phyloP scores from a whole-genome alignment of 129 eudicot genomes.

The Helichrysum umbraculigerum region DNA sequence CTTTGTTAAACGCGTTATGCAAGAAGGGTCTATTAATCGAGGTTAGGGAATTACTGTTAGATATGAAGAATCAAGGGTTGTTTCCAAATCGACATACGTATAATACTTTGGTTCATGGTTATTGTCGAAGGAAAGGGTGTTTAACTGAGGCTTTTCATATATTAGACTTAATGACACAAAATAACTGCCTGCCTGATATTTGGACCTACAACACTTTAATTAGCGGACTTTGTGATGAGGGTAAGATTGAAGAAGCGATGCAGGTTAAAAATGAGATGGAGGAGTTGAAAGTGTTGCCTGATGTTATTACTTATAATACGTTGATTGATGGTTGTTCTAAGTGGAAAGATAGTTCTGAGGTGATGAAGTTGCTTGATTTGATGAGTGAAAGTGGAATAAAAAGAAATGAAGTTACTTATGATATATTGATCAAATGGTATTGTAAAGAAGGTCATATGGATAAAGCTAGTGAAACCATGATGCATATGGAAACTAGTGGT shows the following conservation, averaged over 20 bases:
- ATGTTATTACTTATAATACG: constrained; percentile 79
- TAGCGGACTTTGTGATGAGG: constrained; percentile 57
- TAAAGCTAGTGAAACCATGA: constrained; percentile 50
- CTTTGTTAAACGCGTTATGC: constrained; percentile 55
- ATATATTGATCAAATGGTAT: constrained; percentile 71
- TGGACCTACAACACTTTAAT: constrained; percentile 82
- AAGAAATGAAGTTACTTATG: constrained; percentile 58
- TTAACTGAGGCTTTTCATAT: constrained; percentile 61
- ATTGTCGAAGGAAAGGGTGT: constrained; percentile 64
- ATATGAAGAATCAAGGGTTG: constrained; percentile 66
- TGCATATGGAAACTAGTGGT: constrained; percentile 59
- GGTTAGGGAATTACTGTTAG: constrained; percentile 54
- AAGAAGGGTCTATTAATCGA: constrained; percentile 65
- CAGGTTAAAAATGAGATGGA: constrained; percentile 56
- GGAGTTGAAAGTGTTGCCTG: constrained; percentile 55
- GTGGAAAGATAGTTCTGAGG: constrained; percentile 41
- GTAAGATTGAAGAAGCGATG: constrained; percentile 69
- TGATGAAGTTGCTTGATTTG: constrained; percentile 58
- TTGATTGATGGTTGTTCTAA: constrained; percentile 66
- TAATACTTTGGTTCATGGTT: constrained; percentile 69
- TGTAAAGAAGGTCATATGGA: constrained; percentile 72
- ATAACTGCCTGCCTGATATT: constrained; percentile 60
- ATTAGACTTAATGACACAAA: constrained; percentile 70
- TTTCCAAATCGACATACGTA: constrained; percentile 66
- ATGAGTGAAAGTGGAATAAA: constrained; percentile 67